phyloP scores from a whole-genome alignment of 805 yeast species.

The Candida anglica region DNA sequence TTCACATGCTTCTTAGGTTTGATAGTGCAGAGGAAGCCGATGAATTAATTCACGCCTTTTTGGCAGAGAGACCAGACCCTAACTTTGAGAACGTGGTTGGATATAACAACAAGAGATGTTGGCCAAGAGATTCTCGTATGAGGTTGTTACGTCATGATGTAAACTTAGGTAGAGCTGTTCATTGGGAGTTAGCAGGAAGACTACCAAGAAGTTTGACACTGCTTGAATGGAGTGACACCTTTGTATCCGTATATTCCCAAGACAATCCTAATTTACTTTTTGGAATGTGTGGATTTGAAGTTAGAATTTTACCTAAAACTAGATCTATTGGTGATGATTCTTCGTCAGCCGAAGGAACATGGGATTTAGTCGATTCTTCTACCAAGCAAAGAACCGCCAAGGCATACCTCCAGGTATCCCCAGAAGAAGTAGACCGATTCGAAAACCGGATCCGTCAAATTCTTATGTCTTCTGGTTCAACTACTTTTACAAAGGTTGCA shows the following conservation, averaged over 20 bases:
- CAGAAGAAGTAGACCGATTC: constrained; percentile 74
- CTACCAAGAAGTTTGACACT: constrained; percentile 72
- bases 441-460: constrained; percentile 83
- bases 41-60: constrained; percentile 68
- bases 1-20: constrained; percentile 77
- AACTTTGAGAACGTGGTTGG: constrained; percentile 83
- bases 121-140: constrained; percentile 96
- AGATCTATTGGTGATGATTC: constrained; percentile 53
- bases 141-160: constrained; percentile 87
- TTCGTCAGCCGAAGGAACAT: constrained; percentile 72
- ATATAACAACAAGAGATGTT: constrained; percentile 82
- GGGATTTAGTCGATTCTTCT: constrained; percentile 73
- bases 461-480: constrained; percentile 91
- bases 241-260: constrained; percentile 83
- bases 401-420: constrained; percentile 81
- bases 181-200: constrained; percentile 83
- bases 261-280: constrained; percentile 88
- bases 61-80: constrained; percentile 88
- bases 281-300: constrained; percentile 93
- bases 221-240: constrained; percentile 74
- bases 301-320: constrained; percentile 74
- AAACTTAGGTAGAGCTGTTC: constrained; percentile 84
- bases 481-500: constrained; percentile 91
- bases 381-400: constrained; percentile 86
- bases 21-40: constrained; percentile 61